A percentile compares a stretch with the other conserved stretches of the same genome.
Conservation (phyloP, 2,329 filamentous ascomycete genomes). For the Rhynchosporium agropyri region DNA sequence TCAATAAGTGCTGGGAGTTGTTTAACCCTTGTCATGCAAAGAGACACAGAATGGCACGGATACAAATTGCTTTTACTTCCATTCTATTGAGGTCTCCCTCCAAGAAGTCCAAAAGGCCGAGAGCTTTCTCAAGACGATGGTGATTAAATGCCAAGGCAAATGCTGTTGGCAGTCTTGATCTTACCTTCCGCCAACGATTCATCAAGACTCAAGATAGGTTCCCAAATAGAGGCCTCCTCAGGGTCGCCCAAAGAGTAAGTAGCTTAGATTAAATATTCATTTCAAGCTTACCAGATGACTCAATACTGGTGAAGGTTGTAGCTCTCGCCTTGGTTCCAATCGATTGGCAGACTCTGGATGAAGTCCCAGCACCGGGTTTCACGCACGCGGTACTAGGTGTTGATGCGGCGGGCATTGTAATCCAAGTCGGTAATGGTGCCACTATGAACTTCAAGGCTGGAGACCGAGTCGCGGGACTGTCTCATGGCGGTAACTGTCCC, state of each 20-base stretch:
- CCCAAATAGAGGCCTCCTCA: constrained; percentile 21
- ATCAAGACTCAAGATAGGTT: no score
- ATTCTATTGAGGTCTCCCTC: no score
- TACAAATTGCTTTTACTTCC: no score
- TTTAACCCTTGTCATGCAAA: no score
- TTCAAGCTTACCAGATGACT: constrained; percentile 27
- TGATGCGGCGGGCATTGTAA: constrained; percentile 33
- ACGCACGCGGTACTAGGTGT: constrained; percentile 25
- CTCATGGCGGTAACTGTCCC: constrained; percentile 31
- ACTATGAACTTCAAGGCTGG: constrained; percentile 31
- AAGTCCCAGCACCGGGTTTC: constrained; percentile 22
- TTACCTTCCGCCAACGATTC: no score
- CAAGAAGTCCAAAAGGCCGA: no score
- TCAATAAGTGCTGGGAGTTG: no score
- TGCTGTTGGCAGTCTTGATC: no score
- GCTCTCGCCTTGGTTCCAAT: constrained; percentile 40
- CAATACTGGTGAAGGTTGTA: constrained; percentile 34
- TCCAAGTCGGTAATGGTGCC: constrained; percentile 29
- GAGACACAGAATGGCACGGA: no score
- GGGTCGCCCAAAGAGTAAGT: constrained; percentile 17
- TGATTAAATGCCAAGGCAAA: no score
- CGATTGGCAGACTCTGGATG: constrained; percentile 37
- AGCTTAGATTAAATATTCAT: constrained; percentile 13
- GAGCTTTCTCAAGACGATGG: no score
- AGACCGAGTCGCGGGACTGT: constrained; percentile 29